These are phyloP conservation scores for Solanum corneliomulleri DNA, from an alignment of 257 asterid genomes.

Conservation along the genomic window DNA sequence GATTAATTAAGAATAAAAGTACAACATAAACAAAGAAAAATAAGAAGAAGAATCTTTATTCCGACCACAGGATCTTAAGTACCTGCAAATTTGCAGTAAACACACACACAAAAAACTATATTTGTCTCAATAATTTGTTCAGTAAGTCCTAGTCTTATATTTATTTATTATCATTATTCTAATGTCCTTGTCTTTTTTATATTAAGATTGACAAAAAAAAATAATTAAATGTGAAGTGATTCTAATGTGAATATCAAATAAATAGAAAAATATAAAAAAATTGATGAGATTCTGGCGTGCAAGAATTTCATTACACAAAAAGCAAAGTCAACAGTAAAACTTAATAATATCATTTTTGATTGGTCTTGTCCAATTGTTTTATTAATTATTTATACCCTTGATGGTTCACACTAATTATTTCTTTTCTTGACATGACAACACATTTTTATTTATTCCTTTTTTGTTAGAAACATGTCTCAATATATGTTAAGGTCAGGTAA, in stretches of 20 bases:
- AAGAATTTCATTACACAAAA: neutral
- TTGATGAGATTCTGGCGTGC: neutral
- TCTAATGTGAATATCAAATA: neutral
- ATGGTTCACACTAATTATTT: neutral
- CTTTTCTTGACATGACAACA: neutral
- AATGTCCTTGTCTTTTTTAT: neutral
- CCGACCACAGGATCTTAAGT: conserved; percentile 16
- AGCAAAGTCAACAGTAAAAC: neutral
- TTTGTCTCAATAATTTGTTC: neutral
- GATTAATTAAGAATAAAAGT: neutral
- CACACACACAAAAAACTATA: neutral
- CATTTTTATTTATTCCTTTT: neutral
- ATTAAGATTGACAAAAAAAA: neutral
- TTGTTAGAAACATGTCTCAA: neutral
- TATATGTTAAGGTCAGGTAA: neutral
- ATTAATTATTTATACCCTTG: neutral
- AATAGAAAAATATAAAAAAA: neutral
- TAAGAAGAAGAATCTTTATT: neutral
- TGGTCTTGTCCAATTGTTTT: neutral
- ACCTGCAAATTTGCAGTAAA: neutral
- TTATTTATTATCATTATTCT: neutral
- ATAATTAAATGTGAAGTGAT: neutral
- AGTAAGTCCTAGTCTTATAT: neutral
- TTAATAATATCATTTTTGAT: neutral
- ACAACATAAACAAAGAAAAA: neutral